Evolutionary conservation across 129 eudicot genomes (phyloP).

Genomic region (Pulicaria dysenterica): DNA sequence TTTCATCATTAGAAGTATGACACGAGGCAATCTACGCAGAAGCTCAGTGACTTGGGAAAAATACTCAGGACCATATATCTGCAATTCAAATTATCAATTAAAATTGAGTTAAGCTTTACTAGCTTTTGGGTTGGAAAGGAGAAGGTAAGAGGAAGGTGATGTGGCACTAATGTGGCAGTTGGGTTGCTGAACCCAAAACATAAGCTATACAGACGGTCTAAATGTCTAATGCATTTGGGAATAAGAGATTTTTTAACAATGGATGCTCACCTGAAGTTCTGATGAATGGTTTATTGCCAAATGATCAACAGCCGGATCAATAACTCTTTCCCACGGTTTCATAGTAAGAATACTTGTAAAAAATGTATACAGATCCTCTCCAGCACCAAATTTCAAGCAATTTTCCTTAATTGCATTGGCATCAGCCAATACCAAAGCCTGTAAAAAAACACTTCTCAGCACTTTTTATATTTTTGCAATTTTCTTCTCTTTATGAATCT

Average conservation of each 20-base stretch:
- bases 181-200: neutral
- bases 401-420: slow-evolving; percentile 75
- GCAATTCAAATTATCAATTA: slow-evolving; percentile 27
- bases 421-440: slow-evolving; percentile 90
- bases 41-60: slow-evolving; percentile 90
- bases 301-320: slow-evolving; percentile 91
- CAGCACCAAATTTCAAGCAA: slow-evolving; percentile 82
- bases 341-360: slow-evolving; percentile 93
- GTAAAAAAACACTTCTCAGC: slow-evolving; percentile 20
- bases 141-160: no score
- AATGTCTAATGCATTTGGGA: neutral
- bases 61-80: slow-evolving; percentile 93
- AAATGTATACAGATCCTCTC: slow-evolving; percentile 83
- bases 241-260: neutral
- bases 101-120: no score
- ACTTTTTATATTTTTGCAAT: slow-evolving; percentile 1
- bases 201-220: neutral
- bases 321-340: slow-evolving; percentile 93
- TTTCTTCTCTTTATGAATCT: neutral
- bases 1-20: slow-evolving; percentile 87
- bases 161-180: no score
- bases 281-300: slow-evolving; percentile 72
- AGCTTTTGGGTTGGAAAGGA: no score
- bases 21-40: slow-evolving; percentile 85
- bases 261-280: slow-evolving; percentile 74